Base-by-base conservation (phyloP, 148 eudicot species). In the Cornus suecica region DNA sequence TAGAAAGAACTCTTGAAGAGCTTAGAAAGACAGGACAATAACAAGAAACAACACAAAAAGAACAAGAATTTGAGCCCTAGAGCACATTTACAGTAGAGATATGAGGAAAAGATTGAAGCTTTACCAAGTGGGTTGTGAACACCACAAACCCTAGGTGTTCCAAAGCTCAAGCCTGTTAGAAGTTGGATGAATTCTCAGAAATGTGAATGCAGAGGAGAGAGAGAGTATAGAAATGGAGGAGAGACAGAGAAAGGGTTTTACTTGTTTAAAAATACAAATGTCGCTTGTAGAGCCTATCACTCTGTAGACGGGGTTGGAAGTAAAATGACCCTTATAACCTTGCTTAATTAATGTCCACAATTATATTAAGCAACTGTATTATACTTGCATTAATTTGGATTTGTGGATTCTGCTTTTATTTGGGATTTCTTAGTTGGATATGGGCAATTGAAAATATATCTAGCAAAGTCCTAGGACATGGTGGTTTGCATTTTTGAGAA, bases 31-130 rank as follows among this genome's bases (percentile, higher is more conserved):
- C 16, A 45, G 9, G 25, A 69, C 29, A 45, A 25, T 3, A 31
- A 70, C 2, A 56, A 70, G 10, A 70, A 70, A 45, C 3, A 26
- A 18, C 31, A 48, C 32, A 14, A 45, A 42, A 16, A 27, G 18
- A 24, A 42, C 60, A 8, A 45, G 32, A 69, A 69, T 69, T 69
- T 25, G 77, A 48, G 65, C 77, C 77, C 77, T 74, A 74, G 62
- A 15, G 26, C 60, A 37, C 23, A 24, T 34, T 62, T 61, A 61
- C 29, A 61, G 31, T 25, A 32, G 31, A 18, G 62, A 58, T 18
- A 20, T 1, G 23, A 22, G 24, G 2, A 20, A 27, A 74, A 3
- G 76, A 22, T 4, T 0, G 73, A 65, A 69, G 65, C 77, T 74
- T 74, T 42, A 74, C 60, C 32, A 41, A 25, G 62, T 48, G 70